A percentile compares a stretch with the other conserved stretches of the same genome.
Evolutionary conservation across 2,329 filamentous ascomycete species (phyloP).

Genomic region (Hymenoscyphus linearis): DNA sequence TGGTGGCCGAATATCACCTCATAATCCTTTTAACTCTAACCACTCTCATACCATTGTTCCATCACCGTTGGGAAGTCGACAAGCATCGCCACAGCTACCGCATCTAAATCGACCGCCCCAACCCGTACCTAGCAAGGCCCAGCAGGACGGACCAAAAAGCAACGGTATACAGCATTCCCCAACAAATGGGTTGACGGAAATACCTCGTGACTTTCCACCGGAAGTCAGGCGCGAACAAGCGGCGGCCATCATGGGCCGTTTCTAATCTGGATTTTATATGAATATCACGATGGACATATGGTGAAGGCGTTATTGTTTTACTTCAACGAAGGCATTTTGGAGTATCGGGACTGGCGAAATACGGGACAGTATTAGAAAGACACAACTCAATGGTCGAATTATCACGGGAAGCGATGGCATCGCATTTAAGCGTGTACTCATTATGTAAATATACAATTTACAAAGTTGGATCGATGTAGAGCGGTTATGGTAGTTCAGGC

Average conservation of each 20-base stretch:
- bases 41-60: conserved; percentile 28
- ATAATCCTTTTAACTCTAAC: conserved; percentile 29
- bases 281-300: conserved; percentile 26
- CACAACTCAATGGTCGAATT: conserved; percentile 2
- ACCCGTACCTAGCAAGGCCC: conserved; percentile 16
- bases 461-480: conserved; percentile 1
- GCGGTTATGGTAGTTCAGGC: background rate
- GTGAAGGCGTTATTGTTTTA: conserved; percentile 19
- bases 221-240: conserved; percentile 23
- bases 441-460: conserved; percentile 22
- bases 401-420: conserved; percentile 2
- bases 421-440: conserved; percentile 18
- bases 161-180: conserved; percentile 22
- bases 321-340: conserved; percentile 14
- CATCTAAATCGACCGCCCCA: conserved; percentile 23
- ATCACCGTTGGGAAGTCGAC: conserved; percentile 31
- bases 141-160: conserved; percentile 15
- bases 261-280: conserved; percentile 22
- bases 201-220: conserved; percentile 22
- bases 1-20: conserved; percentile 28
- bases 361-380: conserved; percentile 19
- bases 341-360: conserved; percentile 15
- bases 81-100: conserved; percentile 30
- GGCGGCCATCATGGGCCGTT: conserved; percentile 23
- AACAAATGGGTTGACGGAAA: conserved; percentile 15